These are phyloP conservation scores for Coniochaeta hoffmannii DNA, from an alignment of 2,329 filamentous ascomycete genomes.

Conservation along the genomic window DNA sequence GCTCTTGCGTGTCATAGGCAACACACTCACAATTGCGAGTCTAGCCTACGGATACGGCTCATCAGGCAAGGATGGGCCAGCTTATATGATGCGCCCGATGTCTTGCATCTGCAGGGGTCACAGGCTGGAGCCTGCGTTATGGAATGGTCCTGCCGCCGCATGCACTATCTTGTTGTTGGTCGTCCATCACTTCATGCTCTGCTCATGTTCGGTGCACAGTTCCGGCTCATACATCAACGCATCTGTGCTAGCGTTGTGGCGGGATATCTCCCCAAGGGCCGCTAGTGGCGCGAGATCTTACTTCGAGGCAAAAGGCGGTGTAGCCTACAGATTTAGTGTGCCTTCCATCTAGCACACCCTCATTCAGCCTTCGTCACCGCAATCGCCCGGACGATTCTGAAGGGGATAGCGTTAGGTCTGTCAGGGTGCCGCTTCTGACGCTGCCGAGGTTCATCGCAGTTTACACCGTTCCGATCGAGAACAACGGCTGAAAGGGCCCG, in stretches of 20 bases:
- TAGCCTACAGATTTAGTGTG: conserved; percentile 3
- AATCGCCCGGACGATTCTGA: background rate
- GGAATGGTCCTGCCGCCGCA: no score
- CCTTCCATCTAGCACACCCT: background rate
- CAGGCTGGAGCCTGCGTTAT: background rate
- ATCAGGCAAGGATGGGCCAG: background rate
- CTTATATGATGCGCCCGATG: background rate
- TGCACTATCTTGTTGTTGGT: no score
- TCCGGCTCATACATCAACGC: background rate
- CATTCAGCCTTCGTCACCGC: background rate
- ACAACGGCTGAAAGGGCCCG: background rate
- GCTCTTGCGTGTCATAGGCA: background rate
- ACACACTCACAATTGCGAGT: background rate
- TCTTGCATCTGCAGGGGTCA: background rate
- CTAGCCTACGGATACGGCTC: background rate
- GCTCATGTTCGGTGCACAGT: background rate
- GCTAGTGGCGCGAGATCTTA: conserved; percentile 3
- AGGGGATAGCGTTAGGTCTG: background rate
- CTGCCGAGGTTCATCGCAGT: background rate
- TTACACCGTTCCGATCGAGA: background rate
- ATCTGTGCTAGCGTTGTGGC: conserved; percentile 8
- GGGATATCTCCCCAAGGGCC: conserved; percentile 6
- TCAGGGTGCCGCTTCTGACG: background rate
- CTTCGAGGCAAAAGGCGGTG: conserved; percentile 15
- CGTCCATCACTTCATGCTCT: background rate